Conservation (phyloP, 345 rosid species). For the Combretum micranthum region DNA sequence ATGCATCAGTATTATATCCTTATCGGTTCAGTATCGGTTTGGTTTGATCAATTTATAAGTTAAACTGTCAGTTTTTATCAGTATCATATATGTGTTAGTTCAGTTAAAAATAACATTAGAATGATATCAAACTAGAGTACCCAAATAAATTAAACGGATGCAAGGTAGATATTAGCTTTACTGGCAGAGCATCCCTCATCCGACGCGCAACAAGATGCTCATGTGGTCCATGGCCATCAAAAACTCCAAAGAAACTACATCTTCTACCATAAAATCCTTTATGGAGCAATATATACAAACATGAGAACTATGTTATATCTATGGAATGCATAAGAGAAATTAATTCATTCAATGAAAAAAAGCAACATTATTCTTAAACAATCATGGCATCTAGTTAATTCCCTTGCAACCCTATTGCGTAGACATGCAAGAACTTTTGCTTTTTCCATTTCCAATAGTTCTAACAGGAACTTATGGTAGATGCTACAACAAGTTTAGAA, state of each 20-base stretch:
- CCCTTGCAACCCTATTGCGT: constrained; percentile 93
- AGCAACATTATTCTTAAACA: constrained; percentile 76
- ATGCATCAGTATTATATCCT: too few relatives aligned
- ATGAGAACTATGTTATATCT: too few relatives aligned
- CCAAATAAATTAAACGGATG: too few relatives aligned
- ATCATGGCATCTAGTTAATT: constrained; percentile 80
- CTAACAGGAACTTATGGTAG: constrained; percentile 55
- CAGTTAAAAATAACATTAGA: too few relatives aligned
- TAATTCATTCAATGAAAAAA: constrained; percentile 5
- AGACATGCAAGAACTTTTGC: constrained; percentile 65
- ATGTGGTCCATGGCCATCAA: constrained; percentile 96
- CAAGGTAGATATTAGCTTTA: constrained; percentile 68
- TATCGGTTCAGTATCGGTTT: too few relatives aligned
- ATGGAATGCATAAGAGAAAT: background rate
- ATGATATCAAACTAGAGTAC: too few relatives aligned
- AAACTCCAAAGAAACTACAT: constrained; percentile 83
- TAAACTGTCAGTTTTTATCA: too few relatives aligned
- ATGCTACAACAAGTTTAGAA: constrained; percentile 35
- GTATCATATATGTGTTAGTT: too few relatives aligned
- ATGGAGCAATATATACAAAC: constrained; percentile 55
- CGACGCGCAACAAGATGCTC: constrained; percentile 96
- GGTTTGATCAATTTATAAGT: too few relatives aligned
- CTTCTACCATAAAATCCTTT: constrained; percentile 27
- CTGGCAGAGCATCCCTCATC: constrained; percentile 89
- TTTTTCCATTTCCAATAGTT: constrained; percentile 57